These are phyloP conservation scores for Paraleonurus japonicus DNA, from an alignment of 257 asterid genomes.

Conservation along the genomic window DNA sequence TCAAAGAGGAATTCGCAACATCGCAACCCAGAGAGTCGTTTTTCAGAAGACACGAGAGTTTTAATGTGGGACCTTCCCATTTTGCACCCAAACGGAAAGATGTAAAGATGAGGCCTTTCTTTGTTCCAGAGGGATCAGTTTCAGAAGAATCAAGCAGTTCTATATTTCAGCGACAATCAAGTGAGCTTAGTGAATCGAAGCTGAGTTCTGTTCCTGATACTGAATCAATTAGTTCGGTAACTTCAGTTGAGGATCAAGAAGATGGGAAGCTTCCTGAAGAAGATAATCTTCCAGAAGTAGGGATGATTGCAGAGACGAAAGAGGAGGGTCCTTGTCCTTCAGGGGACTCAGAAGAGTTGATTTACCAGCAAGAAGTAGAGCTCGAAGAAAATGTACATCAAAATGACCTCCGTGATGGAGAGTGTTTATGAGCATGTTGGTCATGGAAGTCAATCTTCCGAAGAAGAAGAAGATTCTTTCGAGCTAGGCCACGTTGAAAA, in stretches of 20 bases:
- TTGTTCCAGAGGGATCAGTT: conserved; percentile 51
- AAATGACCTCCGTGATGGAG: conserved; percentile 35
- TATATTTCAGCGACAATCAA: conserved; percentile 57
- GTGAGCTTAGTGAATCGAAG: conserved; percentile 83
- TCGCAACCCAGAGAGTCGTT: conserved; percentile 51
- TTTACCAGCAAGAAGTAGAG: conserved; percentile 21
- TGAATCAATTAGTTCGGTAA: conserved; percentile 43
- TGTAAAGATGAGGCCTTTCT: conserved; percentile 68
- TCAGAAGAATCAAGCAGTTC: conserved; percentile 62
- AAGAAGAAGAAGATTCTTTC: conserved; percentile 43
- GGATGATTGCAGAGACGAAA: conserved; percentile 11
- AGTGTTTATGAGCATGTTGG: conserved; percentile 53
- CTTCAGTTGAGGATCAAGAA: conserved; percentile 60
- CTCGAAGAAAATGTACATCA: conserved; percentile 31
- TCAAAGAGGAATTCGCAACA: conserved; percentile 57
- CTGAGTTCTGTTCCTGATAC: conserved; percentile 73
- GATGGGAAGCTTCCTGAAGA: conserved; percentile 44
- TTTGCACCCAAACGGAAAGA: conserved; percentile 53
- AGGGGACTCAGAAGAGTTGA: conserved; percentile 18
- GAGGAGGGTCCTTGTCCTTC: conserved; percentile 26
- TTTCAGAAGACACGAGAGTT: conserved; percentile 74
- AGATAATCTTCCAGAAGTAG: conserved; percentile 30
- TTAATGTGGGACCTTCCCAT: conserved; percentile 57
- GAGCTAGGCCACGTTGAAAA: conserved; percentile 37
- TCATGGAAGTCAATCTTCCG: conserved; percentile 71